Conservation (phyloP, 352 stramenopile genomes). For the Globisporangium radiosum region DNA sequence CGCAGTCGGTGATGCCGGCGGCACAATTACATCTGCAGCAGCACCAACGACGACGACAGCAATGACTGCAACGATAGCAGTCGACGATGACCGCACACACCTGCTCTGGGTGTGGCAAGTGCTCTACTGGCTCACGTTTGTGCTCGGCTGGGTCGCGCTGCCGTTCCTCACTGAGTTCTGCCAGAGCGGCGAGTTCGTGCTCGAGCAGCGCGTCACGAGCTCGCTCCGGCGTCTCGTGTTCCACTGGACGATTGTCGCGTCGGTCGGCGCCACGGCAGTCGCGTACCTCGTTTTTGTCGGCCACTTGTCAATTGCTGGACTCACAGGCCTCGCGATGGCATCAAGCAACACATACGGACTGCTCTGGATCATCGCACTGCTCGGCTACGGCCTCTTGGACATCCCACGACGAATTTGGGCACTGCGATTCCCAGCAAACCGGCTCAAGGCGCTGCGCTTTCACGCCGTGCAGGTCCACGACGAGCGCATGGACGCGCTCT, state of each 20-base stretch:
- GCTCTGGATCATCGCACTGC: conserved; percentile 31
- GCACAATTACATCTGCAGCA: too few species aligned
- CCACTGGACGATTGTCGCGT: conserved; percentile 48
- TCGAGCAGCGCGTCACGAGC: conserved; percentile 25
- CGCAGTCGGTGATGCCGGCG: background rate
- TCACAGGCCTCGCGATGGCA: conserved; percentile 53
- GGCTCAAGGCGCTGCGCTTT: conserved; percentile 44
- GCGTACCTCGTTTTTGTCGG: conserved; percentile 56
- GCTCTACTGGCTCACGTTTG: conserved; percentile 65
- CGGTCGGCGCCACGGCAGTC: conserved; percentile 17
- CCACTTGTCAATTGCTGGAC: conserved; percentile 41
- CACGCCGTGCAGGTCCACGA: conserved; percentile 50
- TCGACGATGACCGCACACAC: background rate
- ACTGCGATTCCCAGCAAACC: conserved; percentile 24
- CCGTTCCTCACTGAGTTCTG: conserved; percentile 57
- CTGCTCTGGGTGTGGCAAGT: conserved; percentile 40
- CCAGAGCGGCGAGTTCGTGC: conserved; percentile 55
- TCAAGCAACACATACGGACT: conserved; percentile 63
- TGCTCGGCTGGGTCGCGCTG: conserved; percentile 54
- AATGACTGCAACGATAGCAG: too few species aligned
- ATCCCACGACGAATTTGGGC: conserved; percentile 50
- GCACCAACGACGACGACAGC: too few species aligned
- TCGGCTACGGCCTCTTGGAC: conserved; percentile 58
- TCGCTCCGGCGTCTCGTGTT: conserved; percentile 41
- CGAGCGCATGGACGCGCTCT: conserved; percentile 57